Base-by-base conservation (phyloP, 768 basidiomycete genomes). In the Pulveroboletus frians region DNA sequence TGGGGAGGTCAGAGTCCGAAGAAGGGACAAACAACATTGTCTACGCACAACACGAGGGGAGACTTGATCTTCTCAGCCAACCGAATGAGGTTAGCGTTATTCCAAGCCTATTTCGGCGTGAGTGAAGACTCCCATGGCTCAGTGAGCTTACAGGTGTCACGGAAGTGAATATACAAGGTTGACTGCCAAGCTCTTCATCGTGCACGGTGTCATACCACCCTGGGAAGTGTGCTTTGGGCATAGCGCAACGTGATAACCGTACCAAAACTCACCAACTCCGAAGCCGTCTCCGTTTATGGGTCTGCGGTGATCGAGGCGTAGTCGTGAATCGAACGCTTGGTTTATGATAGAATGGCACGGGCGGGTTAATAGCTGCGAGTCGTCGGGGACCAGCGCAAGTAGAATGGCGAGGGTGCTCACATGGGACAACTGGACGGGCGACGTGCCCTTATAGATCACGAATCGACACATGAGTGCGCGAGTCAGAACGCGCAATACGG, bases 261-360 rank as follows among this genome's bases (percentile, higher is more conserved):
- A 20, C 27, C 26, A 5, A 38, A 57, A 70, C 84, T 51, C 56
- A 90, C 89, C 89, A 15, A 98, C 92, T 26, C 95, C 95, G 66
- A 98, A 98, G 0, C 95, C 95, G 65, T 97, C 94, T 9, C 91
- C 90, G 56, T 92, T 92, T 69, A 92, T 91, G n/a, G 90, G 91
- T 52, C 89, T 70, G 48, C 90, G 76, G 55, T 73, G 76, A 61
- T 92, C 90, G 45, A 92, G 66, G 17, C 95, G 81, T 29, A 99
- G 75, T 8, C 94, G 79, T 18, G 92, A 94, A 70, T 97, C 95
- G 61, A 92, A 94, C 0, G 95, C 92, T 71, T 96, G 92, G 66
- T 95, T 95, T 66, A 94, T 96, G 71, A 97, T 96, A 3, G 89
- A 92, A 71, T 97, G 95, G 52, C 85, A 85, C 43, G 95, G 95